phyloP scores from a whole-genome alignment of 2,329 filamentous ascomycete genomes.

The Talaromyces amestolkiae region DNA sequence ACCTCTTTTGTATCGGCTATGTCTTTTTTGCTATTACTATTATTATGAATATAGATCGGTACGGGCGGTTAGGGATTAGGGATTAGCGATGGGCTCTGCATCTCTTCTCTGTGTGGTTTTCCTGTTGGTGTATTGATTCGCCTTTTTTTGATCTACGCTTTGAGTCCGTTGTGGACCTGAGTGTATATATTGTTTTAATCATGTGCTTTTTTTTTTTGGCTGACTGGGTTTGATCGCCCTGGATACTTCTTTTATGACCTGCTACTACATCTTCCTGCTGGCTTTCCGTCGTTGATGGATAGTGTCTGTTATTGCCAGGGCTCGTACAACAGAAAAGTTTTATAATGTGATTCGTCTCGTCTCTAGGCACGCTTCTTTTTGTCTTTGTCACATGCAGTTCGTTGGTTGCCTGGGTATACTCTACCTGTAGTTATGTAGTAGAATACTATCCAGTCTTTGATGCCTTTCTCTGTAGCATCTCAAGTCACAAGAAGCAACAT shows the following conservation, averaged over 20 bases:
- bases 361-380: not conserved
- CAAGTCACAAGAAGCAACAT: too few relatives aligned
- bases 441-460: constrained; percentile 2
- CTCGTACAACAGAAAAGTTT: constrained; percentile 6
- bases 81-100: constrained; percentile 18
- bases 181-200: constrained; percentile 19
- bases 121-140: not conserved
- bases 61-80: constrained; percentile 21
- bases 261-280: not conserved
- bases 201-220: not conserved
- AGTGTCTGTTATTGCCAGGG: not conserved
- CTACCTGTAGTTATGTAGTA: not conserved
- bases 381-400: too few relatives aligned
- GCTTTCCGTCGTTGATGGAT: not conserved
- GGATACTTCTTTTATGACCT: not conserved
- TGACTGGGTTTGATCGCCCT: not conserved
- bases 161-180: constrained; percentile 8
- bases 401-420: too few relatives aligned
- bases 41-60: constrained; percentile 21
- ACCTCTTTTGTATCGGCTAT: constrained; percentile 14
- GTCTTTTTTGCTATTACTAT: constrained; percentile 11
- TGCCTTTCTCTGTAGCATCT: not conserved
- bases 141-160: constrained; percentile 9
- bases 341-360: not conserved
- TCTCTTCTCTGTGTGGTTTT: constrained; percentile 6